Base-by-base conservation (phyloP, 176 grass and related monocot species). In the Triticum turgidum region DNA sequence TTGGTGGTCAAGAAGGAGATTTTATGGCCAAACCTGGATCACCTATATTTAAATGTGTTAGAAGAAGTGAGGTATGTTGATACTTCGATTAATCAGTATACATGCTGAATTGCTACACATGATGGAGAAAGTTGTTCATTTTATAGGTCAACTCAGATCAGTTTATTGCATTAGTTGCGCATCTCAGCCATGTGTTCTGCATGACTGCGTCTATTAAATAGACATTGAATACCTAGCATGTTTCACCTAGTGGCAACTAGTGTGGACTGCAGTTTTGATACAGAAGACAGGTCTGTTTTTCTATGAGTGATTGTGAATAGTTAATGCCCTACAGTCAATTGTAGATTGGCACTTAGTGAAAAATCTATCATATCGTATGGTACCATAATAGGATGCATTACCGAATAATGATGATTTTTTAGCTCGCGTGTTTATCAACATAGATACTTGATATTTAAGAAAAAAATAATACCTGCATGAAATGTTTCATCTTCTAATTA, bases 1-100 rank as follows among this genome's bases (percentile, higher is more conserved):
- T 99, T 73, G 97, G 97, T 87, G 97, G 97, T 62, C 94, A 99
- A 97, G 97, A 97, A 92, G 97, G 97, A 56, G 97, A 99, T 89
- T 99, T 93, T 88, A 99, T 99, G 97, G 97, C 97, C 11, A 99
- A 99, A 80, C 97, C 94, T 81, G 94, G 97, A 83, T 99, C 97
- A 41, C 97, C 94, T 71, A 99, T 97, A 84, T 99, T 99, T 90
- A 99, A 97, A 58, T 99, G 97, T 94, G 94, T 91, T 51, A 89
- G 90, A 90, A 92, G 97, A 93, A 86, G 82, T 78, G 97, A 99
- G 92, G 97, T 99, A 91, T 86, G 85, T 47, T 70, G 32, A 88
- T 85, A 25, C 47, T 6, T 35, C 32, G 21, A 17, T 86, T 47
- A 80, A 32, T 82, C 25, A 69, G 29, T 56, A 33, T 82, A 21